Base-by-base conservation (phyloP, 108 stramenopile genomes). In the Chaetoceros tenuissimus region DNA sequence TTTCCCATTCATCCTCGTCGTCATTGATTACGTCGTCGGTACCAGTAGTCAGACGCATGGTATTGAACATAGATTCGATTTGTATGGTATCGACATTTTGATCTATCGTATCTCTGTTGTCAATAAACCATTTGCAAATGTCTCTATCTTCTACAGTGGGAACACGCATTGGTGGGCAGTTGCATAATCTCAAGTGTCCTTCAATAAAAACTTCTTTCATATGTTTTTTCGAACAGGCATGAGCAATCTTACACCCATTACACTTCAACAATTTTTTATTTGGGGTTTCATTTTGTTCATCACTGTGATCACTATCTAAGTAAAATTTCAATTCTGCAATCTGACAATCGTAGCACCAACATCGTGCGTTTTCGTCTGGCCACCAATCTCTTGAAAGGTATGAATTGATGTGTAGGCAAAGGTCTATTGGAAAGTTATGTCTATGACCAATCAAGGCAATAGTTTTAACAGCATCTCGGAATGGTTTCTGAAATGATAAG, bases 1-100 rank as follows among this genome's bases (percentile, higher is more conserved):
- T 40, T 40, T 40, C 56, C 7, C 63, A 64, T 3, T 51, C 53
- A 26, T 53, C 66, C 27, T 51, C 58, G 2, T 65, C 64, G 3
- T 26, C 47, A 18, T 66, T 61, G n/a, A 16, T 27, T 24, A 51
- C 62, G 5, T 40, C 34, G 5, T 40, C 34, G n/a, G n/a, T n/a
- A n/a, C n/a, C n/a, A n/a, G n/a, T n/a, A n/a, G n/a, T n/a, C n/a
- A n/a, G n/a, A n/a, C n/a, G n/a, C n/a, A n/a, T n/a, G n/a, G n/a
- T n/a, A n/a, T n/a, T n/a, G n/a, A n/a, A n/a, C n/a, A n/a, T n/a
- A n/a, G n/a, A n/a, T n/a, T n/a, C n/a, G n/a, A n/a, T n/a, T n/a
- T n/a, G n/a, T n/a, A n/a, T n/a, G n/a, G n/a, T n/a, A n/a, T n/a
- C n/a, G n/a, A n/a, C n/a, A n/a, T n/a, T n/a, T 40, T 40, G 34